Base-by-base conservation (phyloP, 2,329 filamentous ascomycete genomes). In the Elsinoe ampelina region DNA sequence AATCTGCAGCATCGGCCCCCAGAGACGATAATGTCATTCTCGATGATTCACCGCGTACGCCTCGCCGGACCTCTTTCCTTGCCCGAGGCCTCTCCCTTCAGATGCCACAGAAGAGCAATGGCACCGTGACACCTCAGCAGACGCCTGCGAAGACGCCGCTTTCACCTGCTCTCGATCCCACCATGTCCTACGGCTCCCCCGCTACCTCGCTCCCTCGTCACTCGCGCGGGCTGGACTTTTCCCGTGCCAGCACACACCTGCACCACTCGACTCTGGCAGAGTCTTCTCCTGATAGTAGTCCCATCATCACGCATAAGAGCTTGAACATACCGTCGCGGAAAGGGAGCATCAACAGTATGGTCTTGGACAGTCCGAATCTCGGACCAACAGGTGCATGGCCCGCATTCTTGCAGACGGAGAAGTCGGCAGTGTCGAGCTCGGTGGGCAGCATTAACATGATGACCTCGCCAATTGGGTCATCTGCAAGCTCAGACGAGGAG, bases 251-350 rank as follows among this genome's bases (percentile, higher is more conserved):
- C 60, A 96, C 92, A 10, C 95, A 91, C 68, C 78, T 98, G 19
- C 93, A 97, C 72, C 93, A 97, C 71, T 96, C 92, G 13, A 97
- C 88, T 0, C 80, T 97, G 7, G 91, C 92, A 57, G 89, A 95
- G 63, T 87, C 88, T 0, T 93, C 88, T 4, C 90, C 91, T 2
- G 90, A 95, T 69, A 93, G 89, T 0, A 96, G 91, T 0, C 93
- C 93, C 0, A 91, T 86, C 11, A 85, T 93, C 56, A 84, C 84
- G 54, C 84, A 85, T 39, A 83, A 86, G 61, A 79, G 78, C 1
- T 76, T 84, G 67, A 76, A 75, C 58, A 84, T 84, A 55, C 81
- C 82, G 30, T 72, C 75, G 38, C 73, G 80, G 54, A 80, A 77
- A 57, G 64, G 71, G 26, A 71, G 68, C 22, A 63, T 69, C 13